These are phyloP conservation scores for Fusarium foetens DNA, from an alignment of 2,329 filamentous ascomycete species.

Conservation along the genomic window DNA sequence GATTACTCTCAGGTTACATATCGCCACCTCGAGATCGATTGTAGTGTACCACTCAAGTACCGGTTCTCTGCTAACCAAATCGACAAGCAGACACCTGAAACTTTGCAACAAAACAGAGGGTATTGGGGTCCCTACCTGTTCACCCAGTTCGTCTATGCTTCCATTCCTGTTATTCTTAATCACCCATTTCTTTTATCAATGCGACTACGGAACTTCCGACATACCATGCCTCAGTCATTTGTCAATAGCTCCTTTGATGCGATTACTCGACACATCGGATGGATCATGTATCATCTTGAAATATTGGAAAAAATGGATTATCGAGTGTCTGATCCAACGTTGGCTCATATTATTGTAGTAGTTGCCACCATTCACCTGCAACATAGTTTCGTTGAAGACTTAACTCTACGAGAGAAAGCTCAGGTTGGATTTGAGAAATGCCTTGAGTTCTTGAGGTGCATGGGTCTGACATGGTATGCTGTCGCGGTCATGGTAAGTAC, in stretches of 20 bases:
- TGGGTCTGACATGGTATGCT: background rate
- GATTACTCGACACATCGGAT: background rate
- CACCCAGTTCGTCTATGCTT: background rate
- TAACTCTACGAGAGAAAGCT: background rate
- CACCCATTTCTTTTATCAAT: background rate
- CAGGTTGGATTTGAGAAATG: background rate
- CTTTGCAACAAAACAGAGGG: background rate
- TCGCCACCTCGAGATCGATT: background rate
- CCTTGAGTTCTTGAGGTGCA: background rate
- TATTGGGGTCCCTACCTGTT: background rate
- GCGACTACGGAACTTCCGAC: background rate
- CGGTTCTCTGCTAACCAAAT: background rate
- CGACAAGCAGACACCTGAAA: background rate
- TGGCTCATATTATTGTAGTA: background rate
- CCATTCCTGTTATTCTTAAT: background rate
- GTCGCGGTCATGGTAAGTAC: background rate
- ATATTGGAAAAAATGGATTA: background rate
- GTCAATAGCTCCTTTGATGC: background rate
- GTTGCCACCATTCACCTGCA: conserved; percentile 2
- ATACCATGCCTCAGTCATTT: background rate
- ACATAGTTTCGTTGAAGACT: background rate
- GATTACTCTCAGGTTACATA: conserved; percentile 1
- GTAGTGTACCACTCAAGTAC: background rate
- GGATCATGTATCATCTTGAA: background rate
- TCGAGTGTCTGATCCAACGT: background rate